These are phyloP conservation scores for Catunica adiposa DNA, from an alignment of 2,329 filamentous ascomycete species.

Conservation along the genomic window DNA sequence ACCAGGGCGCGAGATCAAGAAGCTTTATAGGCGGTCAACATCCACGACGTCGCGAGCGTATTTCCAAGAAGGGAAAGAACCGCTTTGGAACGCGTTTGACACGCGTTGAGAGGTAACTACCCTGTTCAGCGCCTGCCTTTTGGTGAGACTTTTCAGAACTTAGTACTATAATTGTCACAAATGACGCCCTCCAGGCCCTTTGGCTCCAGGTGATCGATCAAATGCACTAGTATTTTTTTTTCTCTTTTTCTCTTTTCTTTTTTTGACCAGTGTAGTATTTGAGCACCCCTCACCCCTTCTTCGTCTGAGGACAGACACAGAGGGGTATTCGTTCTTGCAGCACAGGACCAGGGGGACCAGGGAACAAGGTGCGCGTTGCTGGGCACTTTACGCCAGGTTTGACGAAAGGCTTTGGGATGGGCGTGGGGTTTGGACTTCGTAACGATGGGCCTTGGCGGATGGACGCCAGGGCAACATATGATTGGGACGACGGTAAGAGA, in stretches of 20 bases:
- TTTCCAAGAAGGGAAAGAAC: background rate
- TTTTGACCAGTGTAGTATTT: background rate
- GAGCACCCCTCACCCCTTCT: background rate
- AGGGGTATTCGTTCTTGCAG: background rate
- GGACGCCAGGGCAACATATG: background rate
- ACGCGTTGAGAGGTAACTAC: conserved; percentile 5
- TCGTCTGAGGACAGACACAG: background rate
- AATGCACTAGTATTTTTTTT: background rate
- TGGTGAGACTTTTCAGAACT: too few relatives aligned
- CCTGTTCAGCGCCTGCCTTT: background rate
- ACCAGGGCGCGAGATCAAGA: background rate
- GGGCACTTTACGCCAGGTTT: conserved; percentile 1
- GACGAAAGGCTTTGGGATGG: background rate
- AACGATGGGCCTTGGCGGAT: background rate
- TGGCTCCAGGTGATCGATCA: background rate
- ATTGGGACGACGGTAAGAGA: background rate
- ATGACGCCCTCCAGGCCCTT: too few relatives aligned
- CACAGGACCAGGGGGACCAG: background rate
- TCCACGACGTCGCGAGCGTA: background rate
- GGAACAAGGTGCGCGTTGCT: background rate
- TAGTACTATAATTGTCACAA: too few relatives aligned
- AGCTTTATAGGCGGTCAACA: background rate
- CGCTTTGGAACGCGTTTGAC: background rate
- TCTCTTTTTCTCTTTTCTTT: background rate
- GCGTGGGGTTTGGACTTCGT: background rate